A percentile compares a stretch with the other conserved stretches of the same genome.
These are phyloP conservation scores for Penicillium griseofulvum DNA, from an alignment of 2,329 filamentous ascomycete genomes.

Conservation along the genomic window DNA sequence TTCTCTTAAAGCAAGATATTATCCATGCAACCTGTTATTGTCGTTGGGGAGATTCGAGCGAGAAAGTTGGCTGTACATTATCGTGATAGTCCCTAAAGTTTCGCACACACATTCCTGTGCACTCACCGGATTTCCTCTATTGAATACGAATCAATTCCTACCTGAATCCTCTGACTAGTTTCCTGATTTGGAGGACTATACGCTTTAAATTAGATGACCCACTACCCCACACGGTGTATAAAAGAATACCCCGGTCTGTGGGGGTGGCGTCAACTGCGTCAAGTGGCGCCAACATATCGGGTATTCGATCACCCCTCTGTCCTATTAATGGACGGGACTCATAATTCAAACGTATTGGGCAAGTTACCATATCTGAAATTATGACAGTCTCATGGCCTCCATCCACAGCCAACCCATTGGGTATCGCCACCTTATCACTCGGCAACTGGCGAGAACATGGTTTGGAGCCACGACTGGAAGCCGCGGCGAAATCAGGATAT, in stretches of 20 bases:
- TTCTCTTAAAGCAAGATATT: neutral
- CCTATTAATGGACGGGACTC: neutral
- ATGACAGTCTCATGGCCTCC: conserved; percentile 21
- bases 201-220: too few relatives aligned
- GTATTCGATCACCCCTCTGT: neutral
- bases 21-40: neutral
- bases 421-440: conserved; percentile 35
- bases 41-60: neutral
- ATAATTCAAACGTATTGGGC: neutral
- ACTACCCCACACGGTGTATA: neutral
- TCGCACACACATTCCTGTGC: neutral
- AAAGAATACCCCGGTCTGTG: neutral
- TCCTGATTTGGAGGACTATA: neutral
- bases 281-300: neutral
- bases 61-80: neutral
- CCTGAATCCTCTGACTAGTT: neutral
- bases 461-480: conserved; percentile 28
- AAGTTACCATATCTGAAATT: neutral
- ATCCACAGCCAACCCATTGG: conserved; percentile 20
- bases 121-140: neutral
- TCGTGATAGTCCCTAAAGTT: neutral
- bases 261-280: neutral
- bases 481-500: conserved; percentile 32
- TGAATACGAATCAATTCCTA: neutral
- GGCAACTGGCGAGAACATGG: conserved; percentile 30